These are phyloP conservation scores for Polychytrium aggregatum DNA, from an alignment of 192 early-diverging fungal species.

Conservation along the genomic window DNA sequence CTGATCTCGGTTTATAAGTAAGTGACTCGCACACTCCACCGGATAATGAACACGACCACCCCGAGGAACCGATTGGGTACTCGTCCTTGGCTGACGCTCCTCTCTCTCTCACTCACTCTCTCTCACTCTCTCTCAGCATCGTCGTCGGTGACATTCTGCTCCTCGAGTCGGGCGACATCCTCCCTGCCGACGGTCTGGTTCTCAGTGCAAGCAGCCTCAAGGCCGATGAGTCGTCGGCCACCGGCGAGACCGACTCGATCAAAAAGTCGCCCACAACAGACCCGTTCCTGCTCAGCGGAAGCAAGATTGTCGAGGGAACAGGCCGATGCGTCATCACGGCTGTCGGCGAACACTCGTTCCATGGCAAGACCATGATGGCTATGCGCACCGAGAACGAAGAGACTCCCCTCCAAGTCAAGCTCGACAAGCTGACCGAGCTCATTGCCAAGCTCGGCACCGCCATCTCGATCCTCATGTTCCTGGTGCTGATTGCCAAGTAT, in stretches of 20 bases:
- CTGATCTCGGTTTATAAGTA: too few species aligned
- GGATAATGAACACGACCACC: too few species aligned
- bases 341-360: slow-evolving; percentile 76
- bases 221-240: slow-evolving; percentile 82
- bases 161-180: slow-evolving; percentile 81
- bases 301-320: slow-evolving; percentile 81
- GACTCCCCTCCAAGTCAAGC: slow-evolving; percentile 88
- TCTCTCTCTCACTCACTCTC: too few species aligned
- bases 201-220: slow-evolving; percentile 67
- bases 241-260: slow-evolving; percentile 82
- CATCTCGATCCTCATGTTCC: slow-evolving; percentile 75
- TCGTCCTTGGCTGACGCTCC: too few species aligned
- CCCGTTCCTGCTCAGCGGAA: slow-evolving; percentile 89
- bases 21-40: too few species aligned
- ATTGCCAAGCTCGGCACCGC: slow-evolving; percentile 90
- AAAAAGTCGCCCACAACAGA: slow-evolving; percentile 57
- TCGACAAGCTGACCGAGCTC: slow-evolving; percentile 74
- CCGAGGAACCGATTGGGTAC: too few species aligned
- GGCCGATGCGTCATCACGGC: slow-evolving; percentile 76
- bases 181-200: slow-evolving; percentile 89
- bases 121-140: too few species aligned
- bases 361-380: slow-evolving; percentile 81
- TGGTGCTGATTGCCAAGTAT: slow-evolving; percentile 80
- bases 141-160: slow-evolving; percentile 84
- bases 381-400: slow-evolving; percentile 72